Evolutionary conservation across 129 eudicot species (phyloP).

Genomic region (Logfia minima): DNA sequence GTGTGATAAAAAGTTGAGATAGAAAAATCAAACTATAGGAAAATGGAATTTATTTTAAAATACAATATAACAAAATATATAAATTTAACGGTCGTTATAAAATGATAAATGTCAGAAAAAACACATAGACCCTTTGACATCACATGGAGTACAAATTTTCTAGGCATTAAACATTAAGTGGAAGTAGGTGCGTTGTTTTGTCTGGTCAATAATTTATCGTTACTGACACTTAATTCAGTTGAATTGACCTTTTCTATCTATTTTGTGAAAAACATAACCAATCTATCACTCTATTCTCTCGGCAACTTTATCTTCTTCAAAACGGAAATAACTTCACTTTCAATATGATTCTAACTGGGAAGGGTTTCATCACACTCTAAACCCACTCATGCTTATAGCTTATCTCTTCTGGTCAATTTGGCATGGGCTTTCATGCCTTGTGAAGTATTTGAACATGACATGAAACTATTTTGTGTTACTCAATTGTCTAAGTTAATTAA

Average conservation of each 20-base stretch:
- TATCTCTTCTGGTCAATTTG: background rate
- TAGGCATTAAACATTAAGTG: constrained; percentile 20
- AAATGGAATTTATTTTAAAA: no score
- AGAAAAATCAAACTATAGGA: no score
- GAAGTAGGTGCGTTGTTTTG: constrained; percentile 22
- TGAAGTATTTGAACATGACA: background rate
- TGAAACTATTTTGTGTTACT: background rate
- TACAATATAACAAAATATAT: background rate
- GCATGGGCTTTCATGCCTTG: constrained; percentile 9
- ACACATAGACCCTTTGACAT: constrained; percentile 17
- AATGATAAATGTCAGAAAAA: background rate
- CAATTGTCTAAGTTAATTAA: background rate
- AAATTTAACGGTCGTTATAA: constrained; percentile 18
- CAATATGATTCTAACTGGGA: background rate
- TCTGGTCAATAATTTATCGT: constrained; percentile 25
- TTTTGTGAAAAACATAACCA: constrained; percentile 18
- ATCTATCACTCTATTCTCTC: constrained; percentile 10
- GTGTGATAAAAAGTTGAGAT: no score
- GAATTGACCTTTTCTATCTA: constrained; percentile 11
- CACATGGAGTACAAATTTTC: constrained; percentile 35
- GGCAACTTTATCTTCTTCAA: constrained; percentile 11
- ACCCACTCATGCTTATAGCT: background rate
- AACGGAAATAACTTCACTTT: constrained; percentile 26
- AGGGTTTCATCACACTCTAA: constrained; percentile 19
- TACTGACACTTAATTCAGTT: constrained; percentile 14